Conservation (phyloP, 805 yeast genomes). For the Yamadazyma takamatsuzukensis region DNA sequence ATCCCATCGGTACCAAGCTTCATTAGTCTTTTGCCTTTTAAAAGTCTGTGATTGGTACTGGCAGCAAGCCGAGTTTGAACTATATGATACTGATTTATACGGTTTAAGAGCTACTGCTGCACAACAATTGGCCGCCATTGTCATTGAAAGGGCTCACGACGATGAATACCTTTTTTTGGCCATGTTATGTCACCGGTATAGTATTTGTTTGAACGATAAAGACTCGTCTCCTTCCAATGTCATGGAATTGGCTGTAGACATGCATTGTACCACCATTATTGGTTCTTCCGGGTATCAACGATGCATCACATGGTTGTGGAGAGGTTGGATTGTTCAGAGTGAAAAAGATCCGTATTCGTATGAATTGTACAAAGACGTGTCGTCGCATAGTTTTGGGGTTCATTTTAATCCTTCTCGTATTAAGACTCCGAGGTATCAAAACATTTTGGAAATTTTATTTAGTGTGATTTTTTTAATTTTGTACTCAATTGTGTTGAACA, state of each 20-base stretch:
- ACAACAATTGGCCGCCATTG: conserved; percentile 62
- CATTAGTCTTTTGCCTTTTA: conserved; percentile 64
- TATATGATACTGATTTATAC: conserved; percentile 66
- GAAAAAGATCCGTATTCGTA: conserved; percentile 66
- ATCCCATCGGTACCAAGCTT: conserved; percentile 61
- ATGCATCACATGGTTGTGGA: conserved; percentile 87
- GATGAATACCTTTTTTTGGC: conserved; percentile 66
- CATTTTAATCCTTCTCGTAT: conserved; percentile 84
- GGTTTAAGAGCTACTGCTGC: conserved; percentile 63
- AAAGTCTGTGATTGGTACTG: conserved; percentile 80
- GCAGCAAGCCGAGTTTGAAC: conserved; percentile 52
- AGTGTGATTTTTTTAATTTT: conserved; percentile 60
- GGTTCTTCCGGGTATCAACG: conserved; percentile 81
- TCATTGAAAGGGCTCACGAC: conserved; percentile 61
- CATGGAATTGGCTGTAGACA: conserved; percentile 80
- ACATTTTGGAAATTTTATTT: conserved; percentile 62
- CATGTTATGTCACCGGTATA: conserved; percentile 73
- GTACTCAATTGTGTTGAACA: conserved; percentile 62
- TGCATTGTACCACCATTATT: conserved; percentile 74
- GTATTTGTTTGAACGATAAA: conserved; percentile 57
- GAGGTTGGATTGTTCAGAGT: conserved; percentile 87
- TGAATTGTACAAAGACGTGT: conserved; percentile 57
- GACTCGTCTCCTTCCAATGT: conserved; percentile 70
- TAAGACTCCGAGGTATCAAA: conserved; percentile 82
- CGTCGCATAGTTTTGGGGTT: conserved; percentile 47